phyloP scores from a whole-genome alignment of 2,329 filamentous ascomycete genomes.

The Albifimbria verrucaria region DNA sequence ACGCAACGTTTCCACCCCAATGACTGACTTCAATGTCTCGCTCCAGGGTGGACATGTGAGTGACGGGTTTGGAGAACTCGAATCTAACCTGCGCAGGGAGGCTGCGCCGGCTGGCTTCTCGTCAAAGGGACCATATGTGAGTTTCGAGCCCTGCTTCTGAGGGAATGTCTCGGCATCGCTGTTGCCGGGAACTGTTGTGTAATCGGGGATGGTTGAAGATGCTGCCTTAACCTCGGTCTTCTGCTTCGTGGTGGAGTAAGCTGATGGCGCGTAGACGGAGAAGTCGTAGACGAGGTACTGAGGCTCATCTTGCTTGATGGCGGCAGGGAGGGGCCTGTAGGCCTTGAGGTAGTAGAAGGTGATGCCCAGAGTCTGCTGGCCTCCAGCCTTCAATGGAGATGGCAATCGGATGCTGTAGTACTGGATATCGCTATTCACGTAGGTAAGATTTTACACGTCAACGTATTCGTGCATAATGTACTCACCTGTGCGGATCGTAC shows the following conservation, averaged over 20 bases:
- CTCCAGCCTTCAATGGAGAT: constrained; percentile 68
- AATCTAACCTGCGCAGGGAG: constrained; percentile 77
- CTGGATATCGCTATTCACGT: constrained; percentile 60
- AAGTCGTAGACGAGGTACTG: constrained; percentile 87
- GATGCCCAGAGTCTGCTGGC: constrained; percentile 83
- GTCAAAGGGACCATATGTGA: constrained; percentile 87
- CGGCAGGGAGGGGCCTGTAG: constrained; percentile 75
- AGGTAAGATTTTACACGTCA: not conserved
- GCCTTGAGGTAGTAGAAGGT: constrained; percentile 77
- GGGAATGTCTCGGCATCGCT: constrained; percentile 65
- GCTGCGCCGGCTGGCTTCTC: constrained; percentile 74
- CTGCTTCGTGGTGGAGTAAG: constrained; percentile 85
- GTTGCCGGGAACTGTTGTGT: constrained; percentile 65
- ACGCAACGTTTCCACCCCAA: constrained; percentile 95
- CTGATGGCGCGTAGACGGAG: constrained; percentile 78
- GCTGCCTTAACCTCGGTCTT: constrained; percentile 96
- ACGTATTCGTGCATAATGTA: constrained; percentile 10
- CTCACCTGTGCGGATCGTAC: constrained; percentile 56
- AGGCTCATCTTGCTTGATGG: constrained; percentile 78
- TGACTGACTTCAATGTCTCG: constrained; percentile 94
- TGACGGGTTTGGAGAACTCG: constrained; percentile 91
- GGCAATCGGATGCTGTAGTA: constrained; percentile 85
- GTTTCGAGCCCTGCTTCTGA: constrained; percentile 77
- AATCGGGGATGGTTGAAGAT: constrained; percentile 75
- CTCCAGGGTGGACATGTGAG: constrained; percentile 74